Evolutionary conservation across 345 rosid genomes (phyloP).

Genomic region (Pugionium dolabratum): DNA sequence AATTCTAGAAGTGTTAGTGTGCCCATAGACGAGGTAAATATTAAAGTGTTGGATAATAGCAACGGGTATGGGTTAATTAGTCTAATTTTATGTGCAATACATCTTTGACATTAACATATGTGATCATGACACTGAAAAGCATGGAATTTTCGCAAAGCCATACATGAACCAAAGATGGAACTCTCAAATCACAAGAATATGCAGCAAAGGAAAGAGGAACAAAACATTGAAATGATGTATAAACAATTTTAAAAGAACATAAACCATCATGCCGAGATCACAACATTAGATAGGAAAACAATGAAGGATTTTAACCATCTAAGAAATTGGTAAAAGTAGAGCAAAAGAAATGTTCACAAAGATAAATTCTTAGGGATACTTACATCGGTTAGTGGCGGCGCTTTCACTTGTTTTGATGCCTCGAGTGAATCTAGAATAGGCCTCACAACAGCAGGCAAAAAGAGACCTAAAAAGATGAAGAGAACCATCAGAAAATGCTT

Average conservation of each 20-base stretch:
- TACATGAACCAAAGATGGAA: conserved; percentile 12
- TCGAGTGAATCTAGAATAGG: conserved; percentile 95
- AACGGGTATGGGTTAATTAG: neutral
- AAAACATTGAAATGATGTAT: conserved; percentile 9
- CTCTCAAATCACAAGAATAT: conserved; percentile 2
- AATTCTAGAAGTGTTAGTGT: neutral
- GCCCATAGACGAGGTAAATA: neutral
- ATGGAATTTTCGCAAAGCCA: neutral
- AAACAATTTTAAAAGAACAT: neutral
- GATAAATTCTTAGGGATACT: conserved; percentile 37
- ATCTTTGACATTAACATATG: neutral
- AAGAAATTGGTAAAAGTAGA: neutral
- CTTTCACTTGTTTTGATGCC: conserved; percentile 77
- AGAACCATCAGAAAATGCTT: neutral
- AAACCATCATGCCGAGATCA: neutral
- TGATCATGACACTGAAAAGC: conserved; percentile 4
- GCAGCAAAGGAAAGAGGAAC: neutral
- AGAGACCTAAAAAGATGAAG: conserved; percentile 56
- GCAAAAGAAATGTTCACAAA: neutral
- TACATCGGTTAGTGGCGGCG: conserved; percentile 75
- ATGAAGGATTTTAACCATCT: neutral
- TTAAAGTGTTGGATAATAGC: neutral
- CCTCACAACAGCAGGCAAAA: conserved; percentile 93
- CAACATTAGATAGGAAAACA: neutral
- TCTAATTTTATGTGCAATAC: neutral